A percentile compares a stretch with the other conserved stretches of the same genome.
phyloP scores from a whole-genome alignment of 257 asterid species.

The Phtheirospermum japonicum region DNA sequence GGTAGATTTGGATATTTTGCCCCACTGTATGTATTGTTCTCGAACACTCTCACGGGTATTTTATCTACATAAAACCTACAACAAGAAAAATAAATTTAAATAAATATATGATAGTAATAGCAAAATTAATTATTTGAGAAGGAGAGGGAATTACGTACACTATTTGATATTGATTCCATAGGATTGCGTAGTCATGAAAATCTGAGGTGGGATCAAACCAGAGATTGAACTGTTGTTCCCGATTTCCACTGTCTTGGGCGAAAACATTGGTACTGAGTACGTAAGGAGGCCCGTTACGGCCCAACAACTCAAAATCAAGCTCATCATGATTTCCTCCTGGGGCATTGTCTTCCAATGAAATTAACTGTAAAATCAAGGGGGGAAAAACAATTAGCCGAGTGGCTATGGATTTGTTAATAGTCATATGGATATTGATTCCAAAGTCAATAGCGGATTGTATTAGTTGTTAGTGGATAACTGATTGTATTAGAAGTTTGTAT shows the following conservation, averaged over 20 bases:
- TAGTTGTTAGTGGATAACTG: no score
- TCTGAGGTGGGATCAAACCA: constrained; percentile 25
- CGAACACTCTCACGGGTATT: constrained; percentile 16
- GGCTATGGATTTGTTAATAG: no score
- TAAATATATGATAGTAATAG: no score
- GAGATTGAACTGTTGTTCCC: constrained; percentile 17
- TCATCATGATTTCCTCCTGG: constrained; percentile 8
- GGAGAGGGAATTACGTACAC: constrained; percentile 4
- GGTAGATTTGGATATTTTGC: not conserved
- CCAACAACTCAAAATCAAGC: constrained; percentile 26
- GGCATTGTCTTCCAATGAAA: not conserved
- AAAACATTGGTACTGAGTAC: constrained; percentile 7
- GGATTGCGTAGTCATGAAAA: constrained; percentile 21
- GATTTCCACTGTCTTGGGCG: constrained; percentile 19
- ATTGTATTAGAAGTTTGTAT: no score
- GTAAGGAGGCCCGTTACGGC: constrained; percentile 7
- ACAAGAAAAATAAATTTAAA: no score
- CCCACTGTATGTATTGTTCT: not conserved
- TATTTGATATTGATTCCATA: constrained; percentile 20
- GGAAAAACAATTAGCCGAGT: no score
- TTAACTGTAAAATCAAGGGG: no score
- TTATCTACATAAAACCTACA: constrained; percentile 16
- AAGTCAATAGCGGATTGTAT: no score
- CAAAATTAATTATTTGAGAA: not conserved
- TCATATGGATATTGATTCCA: no score